Percentiles rank a stretch among this genome's conserved stretches.
Evolutionary conservation across 176 grass and related monocot genomes (phyloP).

Genomic region (Phoenix roebelenii): DNA sequence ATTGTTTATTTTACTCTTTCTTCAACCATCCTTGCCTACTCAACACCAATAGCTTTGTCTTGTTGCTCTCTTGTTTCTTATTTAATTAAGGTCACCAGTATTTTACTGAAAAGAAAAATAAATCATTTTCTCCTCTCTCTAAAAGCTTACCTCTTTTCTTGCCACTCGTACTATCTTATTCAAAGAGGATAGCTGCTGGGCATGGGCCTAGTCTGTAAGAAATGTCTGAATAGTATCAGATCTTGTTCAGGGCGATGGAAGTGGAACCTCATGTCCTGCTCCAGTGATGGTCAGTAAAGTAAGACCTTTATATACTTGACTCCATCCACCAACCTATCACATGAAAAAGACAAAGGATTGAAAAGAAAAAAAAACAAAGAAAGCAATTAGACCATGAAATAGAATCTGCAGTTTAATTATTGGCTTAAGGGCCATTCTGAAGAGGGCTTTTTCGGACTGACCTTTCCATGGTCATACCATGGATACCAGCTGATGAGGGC

Average conservation of each 20-base stretch:
- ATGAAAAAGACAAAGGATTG: slow-evolving; percentile 9
- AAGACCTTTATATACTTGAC: slow-evolving; percentile 85
- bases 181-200: background rate
- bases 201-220: slow-evolving; percentile 26
- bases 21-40: no score
- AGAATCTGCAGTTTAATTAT: no score
- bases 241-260: slow-evolving; percentile 30
- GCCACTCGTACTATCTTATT: no score
- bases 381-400: no score
- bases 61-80: no score
- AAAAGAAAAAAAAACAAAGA: no score
- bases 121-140: no score
- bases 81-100: no score
- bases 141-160: no score
- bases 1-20: no score
- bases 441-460: slow-evolving; percentile 8
- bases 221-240: slow-evolving; percentile 32
- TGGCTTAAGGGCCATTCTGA: background rate
- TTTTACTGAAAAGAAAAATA: no score
- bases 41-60: no score
- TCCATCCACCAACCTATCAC: slow-evolving; percentile 85
- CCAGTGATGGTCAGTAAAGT: slow-evolving; percentile 68
- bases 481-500: slow-evolving; percentile 71
- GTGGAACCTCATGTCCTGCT: slow-evolving; percentile 43
- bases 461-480: slow-evolving; percentile 82